Evolutionary conservation across 257 asterid species (phyloP), one percentile per base, ranked within the genome.

Genomic region (Lithospermum erythrorhizon): DNA sequence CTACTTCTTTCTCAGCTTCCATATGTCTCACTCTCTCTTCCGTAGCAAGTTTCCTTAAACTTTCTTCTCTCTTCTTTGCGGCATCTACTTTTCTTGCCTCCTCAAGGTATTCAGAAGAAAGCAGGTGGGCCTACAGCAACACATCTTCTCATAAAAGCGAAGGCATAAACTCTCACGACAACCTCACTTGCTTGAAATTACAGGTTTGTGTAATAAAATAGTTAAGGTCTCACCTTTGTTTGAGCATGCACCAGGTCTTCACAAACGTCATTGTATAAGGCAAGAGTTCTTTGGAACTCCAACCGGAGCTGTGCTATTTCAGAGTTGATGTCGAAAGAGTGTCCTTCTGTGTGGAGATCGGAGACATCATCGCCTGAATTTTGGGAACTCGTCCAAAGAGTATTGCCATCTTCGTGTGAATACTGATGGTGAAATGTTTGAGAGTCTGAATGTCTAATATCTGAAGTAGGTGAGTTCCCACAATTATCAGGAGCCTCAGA

Each of bases 1-100:
- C 85, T 62, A 81, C 75, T 61, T 90, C 96, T 75, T 83, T 74
- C 75, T 77, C 81, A 67, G 86, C 95, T 77, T 85, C 86, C 73
- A 87, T 70, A 70, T 85, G 82, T 73, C 83, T 90, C 77, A 66
- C 70, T 75, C 75, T 87, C 14, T 78, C 90, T 68, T 69, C 67
- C 66, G 83, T 81, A 61, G 89, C 96, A 59, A 76, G 58, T 69
- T 74, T 83, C 70, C 86, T 79, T 57, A 83, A 65, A 55, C 21
- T 74, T 70, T 80, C 87, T 76, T 87, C 95, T 73, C 97, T 81
- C 79, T 67, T 68, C 70, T 68, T 78, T 14, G 95, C 94, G 66
- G 83, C 94, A 66, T 72, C 69, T 69, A 83, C 87, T 75, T 70
- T 85, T 63, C 70, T 70, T 54, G 83, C 87, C 70, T 82, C 95